Base-by-base conservation (phyloP, 2,329 filamentous ascomycete genomes). In the Paraphaeosphaeria minitans region DNA sequence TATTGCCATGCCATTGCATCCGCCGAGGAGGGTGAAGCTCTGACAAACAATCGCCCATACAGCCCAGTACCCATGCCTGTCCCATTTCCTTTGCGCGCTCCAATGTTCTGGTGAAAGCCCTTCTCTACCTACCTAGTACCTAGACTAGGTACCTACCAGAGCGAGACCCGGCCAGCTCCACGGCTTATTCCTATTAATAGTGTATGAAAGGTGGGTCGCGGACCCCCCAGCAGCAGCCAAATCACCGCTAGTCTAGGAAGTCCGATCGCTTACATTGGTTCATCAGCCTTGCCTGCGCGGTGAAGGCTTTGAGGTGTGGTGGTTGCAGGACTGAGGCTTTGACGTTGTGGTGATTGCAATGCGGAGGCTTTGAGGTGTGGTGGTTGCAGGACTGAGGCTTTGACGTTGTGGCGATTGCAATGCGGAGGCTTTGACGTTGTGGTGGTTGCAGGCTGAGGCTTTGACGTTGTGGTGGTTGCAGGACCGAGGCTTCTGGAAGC, bases 401-500 rank as follows among this genome's bases (percentile, higher is more conserved):
- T 43, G 41, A 45, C 22, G 55, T n/a, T n/a, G 4, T 45, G 13
- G 43, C 57, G 41, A 42, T 50, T 50, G 55, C 61, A 65, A 64
- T 39, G 21, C 21, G 22, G 54, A 59, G 46, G 9, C 14, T 39
- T 35, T 43, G 41, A 45, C 22, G 55, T n/a, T n/a, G 4, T 45
- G 13, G 43, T 58, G 41, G 46, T 50, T 50, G 55, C 61, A 65
- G 50, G 59, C 61, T 56, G 43, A 59, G 46, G 9, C 14, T 39
- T 35, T 43, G 41, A 45, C 22, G 55, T n/a, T n/a, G 4, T 45
- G 13, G 43, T 58, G 41, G 46, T 50, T 50, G 55, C 61, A 65
- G 50, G 59, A 61, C 58, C 62, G 63, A 64, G 43, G 59, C 58
- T 62, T 67, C 61, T 59, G 56, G 63, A 64, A 65, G 56, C 55